Evolutionary conservation across 371 early-diverging fungal genomes (phyloP), one percentile per base, ranked within the genome.

Genomic region (Catenaria anguillulae): DNA sequence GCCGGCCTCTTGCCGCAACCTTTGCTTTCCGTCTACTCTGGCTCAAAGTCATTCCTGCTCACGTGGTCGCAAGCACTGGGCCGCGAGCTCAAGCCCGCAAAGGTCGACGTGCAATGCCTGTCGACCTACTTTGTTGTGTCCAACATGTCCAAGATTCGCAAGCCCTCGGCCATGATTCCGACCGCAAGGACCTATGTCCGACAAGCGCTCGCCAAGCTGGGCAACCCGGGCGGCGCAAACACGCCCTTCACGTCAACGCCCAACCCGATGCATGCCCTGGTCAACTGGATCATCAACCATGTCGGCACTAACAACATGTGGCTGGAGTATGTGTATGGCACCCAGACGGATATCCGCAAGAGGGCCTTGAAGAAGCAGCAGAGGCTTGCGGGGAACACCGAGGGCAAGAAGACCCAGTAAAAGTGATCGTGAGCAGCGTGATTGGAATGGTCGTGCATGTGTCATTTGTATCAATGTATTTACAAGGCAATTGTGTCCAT

Each of bases 101-200:
- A 85, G 46, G 79, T 98, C 35, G 75, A 84, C 36, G 92, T 96
- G 35, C 86, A 96, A 74, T 86, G 88, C 74, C 71, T 93, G 66
- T 90, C 88, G 68, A 89, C 93, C 31, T 93, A 88, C 74, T 92
- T 90, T 84, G 95, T 96, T 60, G 87, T 62, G 31, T 77, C 88
- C 19, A 81, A 85, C 60, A 93, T 97, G 96, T 86, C 87, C 68
- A 95, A 94, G 79, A 89, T 94, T 64, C 77, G 88, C 58, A 79
- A 75, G 60, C 74, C 93, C 36, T 74, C 74, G 19, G 80, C 83
- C 66, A 64, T 89, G 61, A 84, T 91, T 33, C 98, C 96, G 29
- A 72, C 84, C 61, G 81, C 95, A 45, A 81, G 84, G 67, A 75
- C 76, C 34, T 95, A 89, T 72, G 95, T 92, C 42, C 68, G 75